Percentiles rank a stretch among this genome's conserved stretches.
phyloP scores from a whole-genome alignment of 169 alveolate species.

The Plasmodium reichenowi region DNA sequence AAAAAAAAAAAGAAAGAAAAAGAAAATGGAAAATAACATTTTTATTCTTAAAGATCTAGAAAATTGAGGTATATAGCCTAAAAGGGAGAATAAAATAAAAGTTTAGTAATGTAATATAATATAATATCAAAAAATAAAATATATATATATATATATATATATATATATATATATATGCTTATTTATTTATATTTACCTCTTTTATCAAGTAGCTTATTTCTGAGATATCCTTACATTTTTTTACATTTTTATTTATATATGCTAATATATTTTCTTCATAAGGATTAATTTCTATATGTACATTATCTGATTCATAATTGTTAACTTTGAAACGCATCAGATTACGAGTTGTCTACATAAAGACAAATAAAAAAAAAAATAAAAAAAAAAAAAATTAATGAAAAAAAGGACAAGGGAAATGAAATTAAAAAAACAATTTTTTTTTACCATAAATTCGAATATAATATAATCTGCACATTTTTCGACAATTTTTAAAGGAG shows the following conservation, averaged over 20 bases:
- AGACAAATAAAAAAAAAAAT: background rate
- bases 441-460: constrained; percentile 56
- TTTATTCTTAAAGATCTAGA: constrained; percentile 31
- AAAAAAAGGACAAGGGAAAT: constrained; percentile 6
- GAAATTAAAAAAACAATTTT: background rate
- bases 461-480: constrained; percentile 46
- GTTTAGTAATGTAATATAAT: no score
- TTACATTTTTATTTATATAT: constrained; percentile 53
- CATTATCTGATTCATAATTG: constrained; percentile 36
- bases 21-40: no score
- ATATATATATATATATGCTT: background rate
- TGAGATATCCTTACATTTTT: constrained; percentile 69
- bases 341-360: constrained; percentile 53
- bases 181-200: constrained; percentile 39
- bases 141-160: background rate
- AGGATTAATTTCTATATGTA: constrained; percentile 58
- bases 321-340: constrained; percentile 40
- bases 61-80: constrained; percentile 68
- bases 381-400: background rate
- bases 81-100: constrained; percentile 12
- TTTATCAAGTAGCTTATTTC: constrained; percentile 66
- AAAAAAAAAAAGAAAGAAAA: no score
- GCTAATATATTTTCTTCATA: constrained; percentile 55
- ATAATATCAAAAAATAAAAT: constrained; percentile 2
- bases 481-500: constrained; percentile 62